A percentile compares a stretch with the other conserved stretches of the same genome.
These are phyloP conservation scores for Croton laevigatus DNA, from an alignment of 441 rosid species.

Conservation along the genomic window DNA sequence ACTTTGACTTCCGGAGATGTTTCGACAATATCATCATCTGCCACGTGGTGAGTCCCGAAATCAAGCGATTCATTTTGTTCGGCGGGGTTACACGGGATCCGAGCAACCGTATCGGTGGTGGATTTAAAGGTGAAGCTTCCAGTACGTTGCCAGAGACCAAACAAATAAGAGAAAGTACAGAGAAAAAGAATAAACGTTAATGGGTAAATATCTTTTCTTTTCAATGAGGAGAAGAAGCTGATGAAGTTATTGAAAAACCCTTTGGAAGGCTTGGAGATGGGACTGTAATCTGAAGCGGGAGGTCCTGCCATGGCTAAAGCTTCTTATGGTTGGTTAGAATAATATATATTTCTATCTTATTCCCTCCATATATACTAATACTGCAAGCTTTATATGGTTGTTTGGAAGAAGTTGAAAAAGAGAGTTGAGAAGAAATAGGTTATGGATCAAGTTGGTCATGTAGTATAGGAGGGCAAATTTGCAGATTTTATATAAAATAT, in stretches of 20 bases:
- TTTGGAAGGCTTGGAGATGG: conserved; percentile 33
- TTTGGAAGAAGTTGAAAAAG: background rate
- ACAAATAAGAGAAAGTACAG: conserved; percentile 38
- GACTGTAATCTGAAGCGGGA: background rate
- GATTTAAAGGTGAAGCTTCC: conserved; percentile 5
- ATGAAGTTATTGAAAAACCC: background rate
- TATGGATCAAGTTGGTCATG: conserved; percentile 25
- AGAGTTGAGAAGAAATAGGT: conserved; percentile 20
- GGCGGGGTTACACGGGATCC: background rate
- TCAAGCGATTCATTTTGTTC: conserved; percentile 22
- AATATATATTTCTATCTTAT: too few species aligned
- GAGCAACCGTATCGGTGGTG: background rate
- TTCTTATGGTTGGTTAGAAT: too few species aligned
- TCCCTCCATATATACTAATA: background rate
- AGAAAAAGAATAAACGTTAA: conserved; percentile 33
- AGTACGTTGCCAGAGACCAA: conserved; percentile 40
- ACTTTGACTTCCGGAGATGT: conserved; percentile 12
- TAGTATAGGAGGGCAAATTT: background rate
- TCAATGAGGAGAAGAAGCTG: background rate
- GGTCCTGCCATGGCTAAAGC: conserved; percentile 30
- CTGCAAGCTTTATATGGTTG: background rate
- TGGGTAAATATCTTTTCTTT: conserved; percentile 17
- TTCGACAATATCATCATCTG: conserved; percentile 12
- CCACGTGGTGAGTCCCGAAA: conserved; percentile 31
- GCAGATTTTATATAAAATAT: background rate